Percentiles rank a stretch among this genome's conserved stretches.
Conservation (phyloP, 257 asterid genomes). For the Phtheirospermum japonicum region DNA sequence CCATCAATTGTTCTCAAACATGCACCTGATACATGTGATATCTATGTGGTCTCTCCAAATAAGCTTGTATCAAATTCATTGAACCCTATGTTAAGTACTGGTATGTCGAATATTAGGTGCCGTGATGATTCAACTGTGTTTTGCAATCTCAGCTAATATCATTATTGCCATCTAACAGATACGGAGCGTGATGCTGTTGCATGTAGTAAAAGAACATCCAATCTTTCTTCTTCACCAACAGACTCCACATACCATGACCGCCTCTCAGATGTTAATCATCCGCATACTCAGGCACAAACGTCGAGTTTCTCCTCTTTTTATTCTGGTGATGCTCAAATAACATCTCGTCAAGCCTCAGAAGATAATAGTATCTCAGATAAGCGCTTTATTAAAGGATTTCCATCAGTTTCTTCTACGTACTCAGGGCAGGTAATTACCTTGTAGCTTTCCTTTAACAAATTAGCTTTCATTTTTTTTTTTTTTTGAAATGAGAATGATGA, state of each 20-base stretch:
- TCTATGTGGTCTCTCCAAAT: constrained; percentile 55
- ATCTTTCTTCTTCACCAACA: constrained; percentile 38
- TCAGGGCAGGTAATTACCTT: constrained; percentile 48
- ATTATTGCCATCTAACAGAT: constrained; percentile 33
- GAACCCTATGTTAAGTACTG: constrained; percentile 42
- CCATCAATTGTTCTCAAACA: constrained; percentile 65
- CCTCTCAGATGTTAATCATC: constrained; percentile 35
- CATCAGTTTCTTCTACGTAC: constrained; percentile 32
- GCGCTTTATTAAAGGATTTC: constrained; percentile 29
- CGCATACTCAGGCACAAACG: constrained; percentile 31
- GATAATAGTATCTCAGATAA: constrained; percentile 26
- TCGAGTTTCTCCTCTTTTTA: constrained; percentile 25
- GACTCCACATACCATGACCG: constrained; percentile 35
- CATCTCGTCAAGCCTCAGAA: constrained; percentile 31
- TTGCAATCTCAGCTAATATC: constrained; percentile 17
- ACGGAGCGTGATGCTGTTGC: constrained; percentile 34
- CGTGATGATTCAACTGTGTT: background rate
- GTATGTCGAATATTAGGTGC: constrained; percentile 36
- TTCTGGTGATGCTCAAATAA: constrained; percentile 25
- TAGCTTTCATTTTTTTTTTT: no score
- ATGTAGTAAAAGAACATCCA: constrained; percentile 30
- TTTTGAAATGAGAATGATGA: no score
- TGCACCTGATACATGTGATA: constrained; percentile 59
- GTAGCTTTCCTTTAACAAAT: constrained; percentile 21
- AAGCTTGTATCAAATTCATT: constrained; percentile 49